Base-by-base conservation (phyloP, 129 eudicot species). In the Flaveria bidentis region DNA sequence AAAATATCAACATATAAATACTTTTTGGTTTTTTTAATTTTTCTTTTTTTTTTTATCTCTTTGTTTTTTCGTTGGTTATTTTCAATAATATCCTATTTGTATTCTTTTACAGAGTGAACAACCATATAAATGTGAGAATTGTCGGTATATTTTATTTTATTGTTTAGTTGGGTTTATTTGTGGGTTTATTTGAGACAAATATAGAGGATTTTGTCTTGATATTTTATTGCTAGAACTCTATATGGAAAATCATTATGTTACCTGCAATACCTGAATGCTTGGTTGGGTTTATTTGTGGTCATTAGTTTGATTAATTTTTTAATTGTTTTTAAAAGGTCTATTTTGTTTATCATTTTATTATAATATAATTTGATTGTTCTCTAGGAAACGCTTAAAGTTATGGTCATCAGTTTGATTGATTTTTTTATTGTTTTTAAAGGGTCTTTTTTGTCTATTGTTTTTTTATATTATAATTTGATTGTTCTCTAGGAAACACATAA, bases 41-140 rank as follows among this genome's bases (percentile, higher is more conserved):
- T 71, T 82, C 30, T 14, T n/a, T n/a, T n/a, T n/a, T 25, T 42
- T 62, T 53, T 39, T 41, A 12, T 3, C 2, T 33, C 25, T 46
- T 25, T 53, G 13, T 20, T 61, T 72, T 75, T 62, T 46, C 62
- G 12, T 53, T 23, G 57, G 45, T 72, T 39, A 41, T 42, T 42
- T 71, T 26, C 62, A 17, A 2, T 51, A 18, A 26, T 57, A 28
- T 63, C 15, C 10, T 25, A 20, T 64, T 12, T 58, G 2, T 78
- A 39, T 68, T 71, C 23, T 76, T 74, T 71, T 57, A 81, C 85
- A 92, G 97, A 87, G 66, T 46, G 62, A 25, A 58, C 66, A 82
- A 42, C 46, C 46, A n/a, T n/a, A n/a, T n/a, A 49, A 64, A 9
- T 92, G 97, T 61, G 79, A 86, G 47, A 92, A 92, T 20, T 20